phyloP scores from a whole-genome alignment of 2,329 filamentous ascomycete genomes.

The Chrysosphaeria jannelii region DNA sequence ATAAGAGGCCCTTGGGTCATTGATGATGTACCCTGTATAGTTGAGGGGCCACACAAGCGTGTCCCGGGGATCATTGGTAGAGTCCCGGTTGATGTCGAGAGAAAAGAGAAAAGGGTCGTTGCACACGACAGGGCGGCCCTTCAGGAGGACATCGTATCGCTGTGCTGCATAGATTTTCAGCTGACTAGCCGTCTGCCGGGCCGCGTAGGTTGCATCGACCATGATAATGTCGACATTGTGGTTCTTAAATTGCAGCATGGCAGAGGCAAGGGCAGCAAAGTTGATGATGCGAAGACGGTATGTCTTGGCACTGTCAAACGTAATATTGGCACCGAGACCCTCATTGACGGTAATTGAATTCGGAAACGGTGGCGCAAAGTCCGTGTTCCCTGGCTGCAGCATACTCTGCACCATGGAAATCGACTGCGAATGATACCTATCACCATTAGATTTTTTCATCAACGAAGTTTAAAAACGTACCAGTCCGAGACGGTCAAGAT shows the following conservation, averaged over 20 bases:
- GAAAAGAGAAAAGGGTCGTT: constrained; percentile 15
- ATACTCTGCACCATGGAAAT: constrained; percentile 11
- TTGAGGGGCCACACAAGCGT: constrained; percentile 10
- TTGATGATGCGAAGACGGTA: constrained; percentile 17
- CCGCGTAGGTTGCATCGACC: constrained; percentile 13
- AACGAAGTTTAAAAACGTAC: constrained; percentile 4
- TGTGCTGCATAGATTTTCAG: constrained; percentile 14
- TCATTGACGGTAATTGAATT: constrained; percentile 14
- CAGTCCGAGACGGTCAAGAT: constrained; percentile 20
- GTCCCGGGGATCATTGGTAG: constrained; percentile 7
- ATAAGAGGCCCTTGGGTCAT: constrained; percentile 8
- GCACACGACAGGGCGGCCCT: too few species aligned
- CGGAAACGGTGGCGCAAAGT: constrained; percentile 12
- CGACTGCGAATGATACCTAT: constrained; percentile 13
- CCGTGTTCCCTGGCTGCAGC: constrained; percentile 12
- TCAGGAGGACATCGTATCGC: constrained; percentile 15
- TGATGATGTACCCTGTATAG: constrained; percentile 14
- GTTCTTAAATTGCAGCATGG: constrained; percentile 14
- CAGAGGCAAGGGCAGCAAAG: constrained; percentile 13
- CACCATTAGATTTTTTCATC: constrained; percentile 2
- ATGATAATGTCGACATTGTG: constrained; percentile 16
- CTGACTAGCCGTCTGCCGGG: constrained; percentile 10
- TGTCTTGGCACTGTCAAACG: constrained; percentile 13
- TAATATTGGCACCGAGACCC: constrained; percentile 10
- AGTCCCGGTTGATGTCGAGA: constrained; percentile 15